phyloP scores from a whole-genome alignment of 176 grass and related monocot species.

The Oryza longistaminata region DNA sequence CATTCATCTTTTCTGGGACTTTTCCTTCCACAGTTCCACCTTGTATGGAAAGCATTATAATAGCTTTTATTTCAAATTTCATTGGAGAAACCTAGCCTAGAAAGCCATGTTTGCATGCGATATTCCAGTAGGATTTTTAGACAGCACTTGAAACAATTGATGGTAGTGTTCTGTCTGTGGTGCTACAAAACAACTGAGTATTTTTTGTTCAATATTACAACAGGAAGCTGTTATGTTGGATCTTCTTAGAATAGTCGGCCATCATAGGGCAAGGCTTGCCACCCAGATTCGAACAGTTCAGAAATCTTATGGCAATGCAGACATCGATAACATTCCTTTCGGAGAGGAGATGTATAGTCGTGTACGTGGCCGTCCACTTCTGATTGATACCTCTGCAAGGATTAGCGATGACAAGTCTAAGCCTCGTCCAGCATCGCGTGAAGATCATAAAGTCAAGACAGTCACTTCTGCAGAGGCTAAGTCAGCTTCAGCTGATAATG shows the following conservation, averaged over 20 bases:
- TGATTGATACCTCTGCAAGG: slow-evolving; percentile 76
- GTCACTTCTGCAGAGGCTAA: slow-evolving; percentile 43
- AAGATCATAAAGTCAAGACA: slow-evolving; percentile 66
- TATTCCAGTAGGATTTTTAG: slow-evolving; percentile 22
- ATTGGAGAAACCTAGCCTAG: slow-evolving; percentile 6
- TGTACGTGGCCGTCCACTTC: slow-evolving; percentile 55
- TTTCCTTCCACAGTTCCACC: not conserved
- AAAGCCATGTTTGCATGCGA: slow-evolving; percentile 4
- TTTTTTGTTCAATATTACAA: slow-evolving; percentile 41
- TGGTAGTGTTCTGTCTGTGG: not conserved
- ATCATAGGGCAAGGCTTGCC: slow-evolving; percentile 93
- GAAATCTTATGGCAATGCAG: slow-evolving; percentile 89
- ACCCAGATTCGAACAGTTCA: slow-evolving; percentile 98
- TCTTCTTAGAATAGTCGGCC: slow-evolving; percentile 95
- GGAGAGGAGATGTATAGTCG: slow-evolving; percentile 71
- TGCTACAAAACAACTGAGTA: slow-evolving; percentile 14
- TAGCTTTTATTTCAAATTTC: slow-evolving; percentile 5
- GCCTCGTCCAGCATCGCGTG: slow-evolving; percentile 42
- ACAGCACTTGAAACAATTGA: slow-evolving; percentile 16
- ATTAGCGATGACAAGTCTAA: slow-evolving; percentile 71
- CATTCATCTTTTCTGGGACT: not conserved
- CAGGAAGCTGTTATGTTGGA: slow-evolving; percentile 96
- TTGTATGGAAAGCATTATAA: not conserved
- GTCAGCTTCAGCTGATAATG: slow-evolving; percentile 35
- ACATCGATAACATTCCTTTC: slow-evolving; percentile 90